Conservation (phyloP, 2,329 filamentous ascomycete species). For the Penicillium olsonii region DNA sequence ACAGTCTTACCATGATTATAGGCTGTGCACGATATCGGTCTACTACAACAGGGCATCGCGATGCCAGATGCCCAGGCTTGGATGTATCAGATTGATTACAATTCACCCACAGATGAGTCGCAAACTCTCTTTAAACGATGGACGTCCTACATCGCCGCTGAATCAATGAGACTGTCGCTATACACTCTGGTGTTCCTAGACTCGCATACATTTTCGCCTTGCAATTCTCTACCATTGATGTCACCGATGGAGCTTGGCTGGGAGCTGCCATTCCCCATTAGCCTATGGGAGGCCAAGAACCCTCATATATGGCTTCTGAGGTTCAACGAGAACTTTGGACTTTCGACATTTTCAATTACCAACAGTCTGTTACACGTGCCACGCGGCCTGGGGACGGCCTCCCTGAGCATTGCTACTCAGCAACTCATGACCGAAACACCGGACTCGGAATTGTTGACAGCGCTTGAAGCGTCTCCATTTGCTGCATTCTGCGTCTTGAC, state of each 20-base stretch:
- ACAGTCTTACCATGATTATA: slow-evolving; percentile 8
- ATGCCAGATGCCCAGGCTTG: slow-evolving; percentile 18
- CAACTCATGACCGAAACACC: slow-evolving; percentile 34
- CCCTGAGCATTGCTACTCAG: slow-evolving; percentile 33
- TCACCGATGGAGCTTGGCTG: slow-evolving; percentile 37
- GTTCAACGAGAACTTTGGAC: slow-evolving; percentile 15
- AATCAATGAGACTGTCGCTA: slow-evolving; percentile 34
- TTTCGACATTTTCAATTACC: neutral
- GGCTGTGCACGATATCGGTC: slow-evolving; percentile 29
- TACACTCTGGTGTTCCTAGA: slow-evolving; percentile 32
- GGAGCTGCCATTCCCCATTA: slow-evolving; percentile 33
- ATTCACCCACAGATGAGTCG: slow-evolving; percentile 9
- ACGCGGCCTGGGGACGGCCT: slow-evolving; percentile 25
- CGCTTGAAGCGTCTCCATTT: slow-evolving; percentile 28
- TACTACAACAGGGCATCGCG: slow-evolving; percentile 27
- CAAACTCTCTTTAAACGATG: slow-evolving; percentile 25
- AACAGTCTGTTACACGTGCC: slow-evolving; percentile 12
- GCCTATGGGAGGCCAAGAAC: slow-evolving; percentile 34
- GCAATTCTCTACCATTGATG: slow-evolving; percentile 31
- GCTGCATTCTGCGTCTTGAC: slow-evolving; percentile 30
- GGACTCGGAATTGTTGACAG: slow-evolving; percentile 23
- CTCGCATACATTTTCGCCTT: slow-evolving; percentile 31
- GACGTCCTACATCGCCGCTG: slow-evolving; percentile 29
- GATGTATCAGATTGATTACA: slow-evolving; percentile 4
- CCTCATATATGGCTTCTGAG: slow-evolving; percentile 28